Conservation (phyloP, 306 rosid species). For the Benincasa hispida region DNA sequence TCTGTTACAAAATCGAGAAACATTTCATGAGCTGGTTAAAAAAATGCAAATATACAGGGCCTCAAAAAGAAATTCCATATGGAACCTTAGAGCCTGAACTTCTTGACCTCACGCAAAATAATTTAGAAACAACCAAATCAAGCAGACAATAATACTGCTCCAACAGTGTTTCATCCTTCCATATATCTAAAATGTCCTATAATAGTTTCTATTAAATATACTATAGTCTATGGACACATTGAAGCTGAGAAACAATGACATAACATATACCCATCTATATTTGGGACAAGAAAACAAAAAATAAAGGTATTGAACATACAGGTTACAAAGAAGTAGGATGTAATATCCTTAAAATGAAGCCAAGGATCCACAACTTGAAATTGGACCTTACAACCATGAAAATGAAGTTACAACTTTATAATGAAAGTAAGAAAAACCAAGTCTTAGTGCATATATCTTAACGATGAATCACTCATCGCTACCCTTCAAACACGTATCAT, state of each 20-base stretch:
- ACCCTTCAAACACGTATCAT: background rate
- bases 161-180: background rate
- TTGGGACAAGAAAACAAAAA: background rate
- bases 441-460: background rate
- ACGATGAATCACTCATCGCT: background rate
- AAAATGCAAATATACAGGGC: background rate
- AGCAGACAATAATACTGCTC: background rate
- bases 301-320: background rate
- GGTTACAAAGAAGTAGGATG: background rate
- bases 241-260: background rate
- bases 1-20: conserved; percentile 32
- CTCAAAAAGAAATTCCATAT: background rate
- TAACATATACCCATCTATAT: background rate
- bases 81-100: background rate
- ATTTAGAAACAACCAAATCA: background rate
- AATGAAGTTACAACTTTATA: background rate
- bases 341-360: conserved; percentile 43
- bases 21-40: background rate
- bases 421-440: background rate
- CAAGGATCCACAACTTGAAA: conserved; percentile 8
- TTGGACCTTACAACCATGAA: background rate
- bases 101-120: background rate
- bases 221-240: background rate
- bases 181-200: background rate
- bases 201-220: background rate